phyloP scores from a whole-genome alignment of 805 yeast genomes.

The Pichia manshurica region DNA sequence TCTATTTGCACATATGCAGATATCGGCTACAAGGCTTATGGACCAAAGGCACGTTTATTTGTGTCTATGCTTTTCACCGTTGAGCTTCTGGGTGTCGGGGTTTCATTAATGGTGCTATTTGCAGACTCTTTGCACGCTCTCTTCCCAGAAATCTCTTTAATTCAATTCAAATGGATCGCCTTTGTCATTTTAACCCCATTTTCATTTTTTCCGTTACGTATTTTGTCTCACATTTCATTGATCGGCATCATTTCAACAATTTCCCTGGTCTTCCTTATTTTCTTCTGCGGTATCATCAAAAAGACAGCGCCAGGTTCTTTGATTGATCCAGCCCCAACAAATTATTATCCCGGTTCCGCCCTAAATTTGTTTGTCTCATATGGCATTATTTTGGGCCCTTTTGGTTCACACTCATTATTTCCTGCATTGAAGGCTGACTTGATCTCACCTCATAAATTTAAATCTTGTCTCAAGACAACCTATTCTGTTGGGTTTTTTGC shows the following conservation, averaged over 20 bases:
- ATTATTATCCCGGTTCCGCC: conserved; percentile 35
- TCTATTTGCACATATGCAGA: conserved; percentile 85
- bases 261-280: conserved; percentile 40
- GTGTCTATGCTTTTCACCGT: conserved; percentile 70
- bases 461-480: conserved; percentile 46
- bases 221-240: conserved; percentile 48
- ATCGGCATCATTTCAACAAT: conserved; percentile 53
- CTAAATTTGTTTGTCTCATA: conserved; percentile 43
- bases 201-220: conserved; percentile 54
- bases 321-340: conserved; percentile 39
- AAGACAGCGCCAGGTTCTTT: conserved; percentile 50
- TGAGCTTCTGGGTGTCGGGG: conserved; percentile 77
- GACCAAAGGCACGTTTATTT: conserved; percentile 64
- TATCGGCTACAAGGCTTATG: conserved; percentile 80
- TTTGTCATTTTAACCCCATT: conserved; percentile 74
- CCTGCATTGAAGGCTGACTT: conserved; percentile 73
- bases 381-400: conserved; percentile 69
- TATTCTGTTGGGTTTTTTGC: conserved; percentile 53
- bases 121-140: conserved; percentile 79
- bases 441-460: conserved; percentile 62
- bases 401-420: conserved; percentile 81
- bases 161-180: conserved; percentile 59
- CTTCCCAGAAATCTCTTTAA: conserved; percentile 46
- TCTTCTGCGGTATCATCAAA: conserved; percentile 42
- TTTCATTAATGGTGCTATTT: conserved; percentile 72